Percentiles rank a stretch among this genome's conserved stretches.
Conservation (phyloP, 2,329 filamentous ascomycete genomes). For the Penicillium glabrum region DNA sequence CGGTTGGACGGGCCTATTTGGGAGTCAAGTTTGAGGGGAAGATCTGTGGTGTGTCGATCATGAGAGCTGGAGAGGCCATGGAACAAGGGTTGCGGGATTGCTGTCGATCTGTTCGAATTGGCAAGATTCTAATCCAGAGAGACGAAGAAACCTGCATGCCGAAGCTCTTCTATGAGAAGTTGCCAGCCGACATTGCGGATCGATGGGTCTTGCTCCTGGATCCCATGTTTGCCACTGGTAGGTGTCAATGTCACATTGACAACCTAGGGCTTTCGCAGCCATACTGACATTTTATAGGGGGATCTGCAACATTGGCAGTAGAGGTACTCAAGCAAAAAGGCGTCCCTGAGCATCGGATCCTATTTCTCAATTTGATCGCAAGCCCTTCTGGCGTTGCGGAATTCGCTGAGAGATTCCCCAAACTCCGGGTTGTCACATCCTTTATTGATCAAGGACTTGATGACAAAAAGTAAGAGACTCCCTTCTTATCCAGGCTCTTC, state of each 20-base stretch:
- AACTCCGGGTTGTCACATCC: conserved; percentile 86
- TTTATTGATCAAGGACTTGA: conserved; percentile 97
- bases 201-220: conserved; percentile 93
- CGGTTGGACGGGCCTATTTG: conserved; percentile 81
- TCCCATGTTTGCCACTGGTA: conserved; percentile 98
- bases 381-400: conserved; percentile 88
- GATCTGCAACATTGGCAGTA: conserved; percentile 95
- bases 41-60: conserved; percentile 97
- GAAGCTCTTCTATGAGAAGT: conserved; percentile 95
- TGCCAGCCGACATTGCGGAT: conserved; percentile 88
- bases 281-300: conserved; percentile 57
- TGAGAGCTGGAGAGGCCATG: conserved; percentile 98
- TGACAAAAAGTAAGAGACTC: conserved; percentile 80
- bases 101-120: conserved; percentile 95
- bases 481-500: not conserved
- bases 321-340: conserved; percentile 87
- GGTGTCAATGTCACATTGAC: conserved; percentile 3
- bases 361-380: conserved; percentile 97
- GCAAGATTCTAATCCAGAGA: conserved; percentile 96
- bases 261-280: not conserved
- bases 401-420: conserved; percentile 86
- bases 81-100: conserved; percentile 95
- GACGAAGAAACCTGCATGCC: conserved; percentile 93
- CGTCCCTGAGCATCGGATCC: conserved; percentile 89
- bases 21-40: conserved; percentile 96